These are phyloP conservation scores for Tetraselmis chui DNA, from an alignment of 139 green algal genomes.

Conservation along the genomic window DNA sequence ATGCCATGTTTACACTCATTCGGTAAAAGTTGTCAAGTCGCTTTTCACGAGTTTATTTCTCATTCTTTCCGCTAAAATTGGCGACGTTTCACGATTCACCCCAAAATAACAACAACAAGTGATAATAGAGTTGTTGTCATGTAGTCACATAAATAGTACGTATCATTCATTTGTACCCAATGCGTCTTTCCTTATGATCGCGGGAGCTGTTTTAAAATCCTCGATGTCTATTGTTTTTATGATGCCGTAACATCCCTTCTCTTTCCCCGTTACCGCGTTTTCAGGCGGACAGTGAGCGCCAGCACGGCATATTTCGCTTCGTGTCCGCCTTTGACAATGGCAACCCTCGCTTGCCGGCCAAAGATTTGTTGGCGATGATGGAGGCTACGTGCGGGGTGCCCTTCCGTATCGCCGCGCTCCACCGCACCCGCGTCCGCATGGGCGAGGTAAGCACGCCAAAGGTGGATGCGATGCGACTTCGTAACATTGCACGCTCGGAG, in stretches of 20 bases:
- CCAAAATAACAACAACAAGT: no score
- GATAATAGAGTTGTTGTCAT: no score
- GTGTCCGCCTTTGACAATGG: not conserved
- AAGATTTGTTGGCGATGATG: constrained; percentile 30
- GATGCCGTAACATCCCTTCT: not conserved
- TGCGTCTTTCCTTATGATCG: no score
- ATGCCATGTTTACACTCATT: no score
- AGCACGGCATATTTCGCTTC: not conserved
- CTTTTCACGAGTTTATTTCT: no score
- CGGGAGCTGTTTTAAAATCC: no score
- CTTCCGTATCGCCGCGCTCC: constrained; percentile 22
- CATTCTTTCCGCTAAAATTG: no score
- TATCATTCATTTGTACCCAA: no score
- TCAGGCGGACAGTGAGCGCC: not conserved
- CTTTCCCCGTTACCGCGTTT: not conserved
- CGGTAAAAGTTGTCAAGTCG: no score
- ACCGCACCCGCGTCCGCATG: constrained; percentile 13
- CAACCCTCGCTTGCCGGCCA: constrained; percentile 18
- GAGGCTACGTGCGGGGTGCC: constrained; percentile 18
- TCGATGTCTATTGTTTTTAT: no score
- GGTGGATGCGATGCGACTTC: constrained; percentile 15
- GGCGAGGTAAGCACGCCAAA: not conserved
- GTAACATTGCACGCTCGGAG: constrained; percentile 23
- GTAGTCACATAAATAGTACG: no score
- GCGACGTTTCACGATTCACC: no score